Conservation (phyloP, 106 monocot species). For the Apostasia shenzhenica region DNA sequence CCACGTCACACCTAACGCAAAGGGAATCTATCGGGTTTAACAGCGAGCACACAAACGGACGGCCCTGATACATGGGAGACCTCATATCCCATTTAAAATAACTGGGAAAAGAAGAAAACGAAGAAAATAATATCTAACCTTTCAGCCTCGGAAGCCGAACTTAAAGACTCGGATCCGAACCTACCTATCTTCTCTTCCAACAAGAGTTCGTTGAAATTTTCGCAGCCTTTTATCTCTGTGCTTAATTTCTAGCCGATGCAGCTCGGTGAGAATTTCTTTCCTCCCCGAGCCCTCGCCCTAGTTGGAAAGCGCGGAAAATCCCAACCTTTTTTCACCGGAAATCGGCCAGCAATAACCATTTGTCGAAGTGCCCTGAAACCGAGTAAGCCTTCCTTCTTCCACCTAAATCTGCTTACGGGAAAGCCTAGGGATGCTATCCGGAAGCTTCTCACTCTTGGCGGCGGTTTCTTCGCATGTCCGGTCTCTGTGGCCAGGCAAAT, state of each 20-base stretch:
- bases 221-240: conserved; percentile 4
- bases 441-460: background rate
- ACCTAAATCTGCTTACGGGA: background rate
- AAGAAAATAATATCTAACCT: conserved; percentile 7
- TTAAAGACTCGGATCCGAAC: conserved; percentile 2
- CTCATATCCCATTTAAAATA: background rate
- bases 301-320: conserved; percentile 6
- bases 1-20: conserved; percentile 9
- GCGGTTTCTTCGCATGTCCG: background rate
- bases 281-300: conserved; percentile 3
- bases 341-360: conserved; percentile 1
- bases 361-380: background rate
- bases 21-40: conserved; percentile 6
- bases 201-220: conserved; percentile 13
- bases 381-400: background rate
- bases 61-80: background rate
- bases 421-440: background rate
- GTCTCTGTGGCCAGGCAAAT: background rate
- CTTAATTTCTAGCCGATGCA: conserved; percentile 4
- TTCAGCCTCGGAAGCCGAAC: background rate
- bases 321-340: background rate
- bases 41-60: background rate
- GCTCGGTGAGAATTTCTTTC: conserved; percentile 1
- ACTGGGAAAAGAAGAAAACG: conserved; percentile 2
- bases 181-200: conserved; percentile 9